These are phyloP conservation scores for Pythium rhizo-oryzae DNA, from an alignment of 352 stramenopile species.

Conservation along the genomic window DNA sequence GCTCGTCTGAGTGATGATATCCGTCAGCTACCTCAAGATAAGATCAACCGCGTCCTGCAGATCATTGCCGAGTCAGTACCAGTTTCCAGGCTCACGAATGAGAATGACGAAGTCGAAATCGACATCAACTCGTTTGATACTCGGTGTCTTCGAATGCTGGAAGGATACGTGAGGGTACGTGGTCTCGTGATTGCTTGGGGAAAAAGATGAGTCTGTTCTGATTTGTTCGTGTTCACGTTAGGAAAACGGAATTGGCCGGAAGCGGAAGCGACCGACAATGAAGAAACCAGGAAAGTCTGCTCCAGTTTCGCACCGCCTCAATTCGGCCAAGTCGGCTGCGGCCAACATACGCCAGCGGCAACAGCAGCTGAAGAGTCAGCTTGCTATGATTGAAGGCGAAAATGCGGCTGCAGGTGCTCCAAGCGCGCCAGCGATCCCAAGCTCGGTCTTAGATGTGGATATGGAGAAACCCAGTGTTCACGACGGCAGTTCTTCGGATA, in stretches of 20 bases:
- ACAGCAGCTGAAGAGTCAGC: conserved; percentile 77
- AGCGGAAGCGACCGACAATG: conserved; percentile 73
- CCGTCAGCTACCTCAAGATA: conserved; percentile 79
- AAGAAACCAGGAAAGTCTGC: conserved; percentile 53
- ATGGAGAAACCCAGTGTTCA: conserved; percentile 43
- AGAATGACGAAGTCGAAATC: conserved; percentile 89
- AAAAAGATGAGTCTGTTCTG: neutral
- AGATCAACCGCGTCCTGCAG: conserved; percentile 88
- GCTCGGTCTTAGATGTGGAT: conserved; percentile 35
- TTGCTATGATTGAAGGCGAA: conserved; percentile 70
- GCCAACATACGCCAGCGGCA: conserved; percentile 73
- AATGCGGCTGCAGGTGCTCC: conserved; percentile 1
- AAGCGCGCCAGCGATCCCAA: neutral
- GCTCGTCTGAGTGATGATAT: conserved; percentile 81
- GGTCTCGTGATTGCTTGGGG: conserved; percentile 10
- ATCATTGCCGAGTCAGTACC: conserved; percentile 88
- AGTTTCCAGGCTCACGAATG: conserved; percentile 79
- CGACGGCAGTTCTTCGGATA: conserved; percentile 50
- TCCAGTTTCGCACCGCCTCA: conserved; percentile 64
- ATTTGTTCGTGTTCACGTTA: conserved; percentile 21
- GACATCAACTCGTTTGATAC: conserved; percentile 91
- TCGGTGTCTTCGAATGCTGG: conserved; percentile 84
- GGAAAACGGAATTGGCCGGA: conserved; percentile 87
- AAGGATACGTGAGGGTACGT: conserved; percentile 89
- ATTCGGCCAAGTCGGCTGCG: conserved; percentile 80